phyloP scores from a whole-genome alignment of 352 stramenopile species.

The Globisporangium paddicum region DNA sequence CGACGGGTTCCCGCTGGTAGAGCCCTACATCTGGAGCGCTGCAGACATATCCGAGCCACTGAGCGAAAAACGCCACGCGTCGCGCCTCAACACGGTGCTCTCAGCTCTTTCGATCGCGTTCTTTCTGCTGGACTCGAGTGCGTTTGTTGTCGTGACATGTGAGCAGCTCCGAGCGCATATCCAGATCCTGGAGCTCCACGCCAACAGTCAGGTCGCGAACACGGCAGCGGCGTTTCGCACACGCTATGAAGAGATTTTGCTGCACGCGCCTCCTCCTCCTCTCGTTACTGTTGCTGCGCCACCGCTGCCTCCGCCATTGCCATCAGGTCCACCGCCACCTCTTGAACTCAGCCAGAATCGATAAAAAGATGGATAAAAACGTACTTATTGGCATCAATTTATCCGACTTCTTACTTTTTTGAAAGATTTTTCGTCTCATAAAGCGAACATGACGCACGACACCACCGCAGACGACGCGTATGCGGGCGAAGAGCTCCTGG shows the following conservation, averaged over 20 bases:
- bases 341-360: neutral
- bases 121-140: constrained; percentile 61
- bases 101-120: constrained; percentile 56
- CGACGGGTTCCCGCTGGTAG: constrained; percentile 38
- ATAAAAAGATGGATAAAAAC: neutral
- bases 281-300: neutral
- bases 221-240: constrained; percentile 32
- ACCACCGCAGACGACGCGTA: neutral
- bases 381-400: neutral
- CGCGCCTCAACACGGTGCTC: constrained; percentile 38
- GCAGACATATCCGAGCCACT: constrained; percentile 8
- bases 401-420: too few relatives aligned
- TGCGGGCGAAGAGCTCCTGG: constrained; percentile 27
- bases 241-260: constrained; percentile 43
- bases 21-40: constrained; percentile 35
- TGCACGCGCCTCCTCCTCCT: neutral
- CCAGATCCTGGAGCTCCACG: constrained; percentile 23
- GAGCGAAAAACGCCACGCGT: neutral
- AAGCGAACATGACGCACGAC: constrained; percentile 12
- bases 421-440: neutral
- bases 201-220: constrained; percentile 45
- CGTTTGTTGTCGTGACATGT: constrained; percentile 36
- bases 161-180: constrained; percentile 30
- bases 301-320: neutral
- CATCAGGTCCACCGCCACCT: neutral